phyloP scores from a whole-genome alignment of 2,329 filamentous ascomycete genomes.

The Sporothrix pseudoabietina region DNA sequence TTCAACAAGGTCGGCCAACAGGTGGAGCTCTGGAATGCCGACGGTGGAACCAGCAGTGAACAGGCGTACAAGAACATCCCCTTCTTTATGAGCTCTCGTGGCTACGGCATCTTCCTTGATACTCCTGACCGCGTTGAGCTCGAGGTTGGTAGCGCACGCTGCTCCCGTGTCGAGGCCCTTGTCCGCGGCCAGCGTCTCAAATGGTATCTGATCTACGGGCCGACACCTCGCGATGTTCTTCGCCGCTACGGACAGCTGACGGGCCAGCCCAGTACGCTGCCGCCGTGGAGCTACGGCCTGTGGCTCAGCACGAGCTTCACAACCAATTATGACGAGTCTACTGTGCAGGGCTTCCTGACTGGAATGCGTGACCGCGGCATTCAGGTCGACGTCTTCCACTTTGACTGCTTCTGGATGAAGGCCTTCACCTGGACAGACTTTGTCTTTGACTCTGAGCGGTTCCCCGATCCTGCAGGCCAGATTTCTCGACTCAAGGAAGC shows the following conservation, averaged over 20 bases:
- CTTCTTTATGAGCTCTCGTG: constrained; percentile 70
- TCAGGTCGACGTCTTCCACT: constrained; percentile 72
- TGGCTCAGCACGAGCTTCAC: constrained; percentile 79
- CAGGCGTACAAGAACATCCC: constrained; percentile 73
- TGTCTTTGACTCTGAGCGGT: constrained; percentile 67
- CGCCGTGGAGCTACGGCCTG: constrained; percentile 73
- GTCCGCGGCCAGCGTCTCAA: constrained; percentile 70
- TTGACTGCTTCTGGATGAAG: constrained; percentile 77
- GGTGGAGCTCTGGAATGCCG: constrained; percentile 65
- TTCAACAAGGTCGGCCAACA: constrained; percentile 76
- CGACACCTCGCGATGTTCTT: constrained; percentile 71
- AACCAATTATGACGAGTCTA: constrained; percentile 70
- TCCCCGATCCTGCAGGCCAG: constrained; percentile 67
- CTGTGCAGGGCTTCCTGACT: constrained; percentile 67
- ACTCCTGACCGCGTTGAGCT: constrained; percentile 69
- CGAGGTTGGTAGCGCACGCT: constrained; percentile 74
- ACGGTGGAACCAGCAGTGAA: constrained; percentile 67
- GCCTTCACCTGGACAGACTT: constrained; percentile 77
- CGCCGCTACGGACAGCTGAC: constrained; percentile 68
- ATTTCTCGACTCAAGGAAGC: constrained; percentile 65
- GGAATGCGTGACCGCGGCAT: constrained; percentile 67
- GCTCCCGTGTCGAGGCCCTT: constrained; percentile 68
- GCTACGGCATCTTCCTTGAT: constrained; percentile 77
- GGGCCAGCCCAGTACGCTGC: constrained; percentile 64
- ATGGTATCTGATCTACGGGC: constrained; percentile 73